Percentiles rank a stretch among this genome's conserved stretches.
Evolutionary conservation across 2,329 filamentous ascomycete species (phyloP).

Genomic region (Sarocladium kiliense): DNA sequence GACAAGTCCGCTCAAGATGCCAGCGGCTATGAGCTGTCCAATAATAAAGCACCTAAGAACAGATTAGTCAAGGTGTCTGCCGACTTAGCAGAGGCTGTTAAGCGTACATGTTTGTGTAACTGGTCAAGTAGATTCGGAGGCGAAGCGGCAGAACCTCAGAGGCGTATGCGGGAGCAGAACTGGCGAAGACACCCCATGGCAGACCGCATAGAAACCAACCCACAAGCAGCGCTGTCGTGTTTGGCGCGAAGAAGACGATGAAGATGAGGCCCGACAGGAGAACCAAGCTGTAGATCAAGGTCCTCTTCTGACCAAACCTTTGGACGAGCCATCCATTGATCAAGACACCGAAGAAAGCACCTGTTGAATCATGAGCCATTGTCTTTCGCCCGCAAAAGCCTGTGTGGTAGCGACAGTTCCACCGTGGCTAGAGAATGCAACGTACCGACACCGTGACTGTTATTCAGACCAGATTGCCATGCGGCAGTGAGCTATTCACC

Average conservation of each 20-base stretch:
- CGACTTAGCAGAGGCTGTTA: background rate
- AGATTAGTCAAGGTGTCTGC: background rate
- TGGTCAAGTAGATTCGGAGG: constrained; percentile 32
- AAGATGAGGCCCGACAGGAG: constrained; percentile 33
- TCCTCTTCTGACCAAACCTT: constrained; percentile 31
- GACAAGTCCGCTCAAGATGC: constrained; percentile 8
- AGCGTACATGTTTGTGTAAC: constrained; percentile 32
- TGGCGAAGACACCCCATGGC: constrained; percentile 34
- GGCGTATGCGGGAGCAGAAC: constrained; percentile 36
- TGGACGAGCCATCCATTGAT: constrained; percentile 39
- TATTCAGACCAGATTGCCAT: constrained; percentile 42
- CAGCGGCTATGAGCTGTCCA: constrained; percentile 32
- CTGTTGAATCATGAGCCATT: constrained; percentile 16
- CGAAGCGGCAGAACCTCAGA: constrained; percentile 28
- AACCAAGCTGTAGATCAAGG: constrained; percentile 33
- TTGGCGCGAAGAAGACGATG: constrained; percentile 34
- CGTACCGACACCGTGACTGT: constrained; percentile 27
- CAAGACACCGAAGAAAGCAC: constrained; percentile 39
- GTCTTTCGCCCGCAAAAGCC: too few relatives aligned
- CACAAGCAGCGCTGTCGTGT: constrained; percentile 26
- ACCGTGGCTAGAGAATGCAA: background rate
- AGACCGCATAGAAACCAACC: constrained; percentile 36
- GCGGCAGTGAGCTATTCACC: constrained; percentile 29
- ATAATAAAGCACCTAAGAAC: constrained; percentile 26
- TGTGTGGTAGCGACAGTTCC: background rate